A percentile compares a stretch with the other conserved stretches of the same genome.
Evolutionary conservation across 1,284 basidiomycete species (phyloP).

Genomic region (Apiotrichum siamense): DNA sequence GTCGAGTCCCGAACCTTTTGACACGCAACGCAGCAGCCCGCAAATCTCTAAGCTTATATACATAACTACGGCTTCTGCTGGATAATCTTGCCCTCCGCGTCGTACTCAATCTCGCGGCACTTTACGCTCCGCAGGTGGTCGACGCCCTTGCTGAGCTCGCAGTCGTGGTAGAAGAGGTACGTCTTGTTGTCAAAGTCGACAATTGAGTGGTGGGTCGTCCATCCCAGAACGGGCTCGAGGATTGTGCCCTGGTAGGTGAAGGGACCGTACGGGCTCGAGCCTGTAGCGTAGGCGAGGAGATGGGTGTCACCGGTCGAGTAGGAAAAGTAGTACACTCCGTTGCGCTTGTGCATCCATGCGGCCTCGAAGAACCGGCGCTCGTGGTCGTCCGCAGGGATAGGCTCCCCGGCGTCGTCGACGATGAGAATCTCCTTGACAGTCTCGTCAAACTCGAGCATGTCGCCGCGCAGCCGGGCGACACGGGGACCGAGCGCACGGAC

Average conservation of each 20-base stretch:
- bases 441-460: slow-evolving; percentile 31
- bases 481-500: slow-evolving; percentile 26
- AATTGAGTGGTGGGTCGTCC: slow-evolving; percentile 39
- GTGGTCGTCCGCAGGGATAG: slow-evolving; percentile 31
- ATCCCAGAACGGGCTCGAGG: slow-evolving; percentile 33
- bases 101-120: slow-evolving; percentile 29
- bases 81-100: slow-evolving; percentile 16
- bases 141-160: slow-evolving; percentile 31
- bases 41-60: no score
- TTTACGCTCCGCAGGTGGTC: slow-evolving; percentile 33
- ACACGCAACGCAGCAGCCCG: no score
- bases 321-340: slow-evolving; percentile 35
- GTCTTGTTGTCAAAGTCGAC: slow-evolving; percentile 30
- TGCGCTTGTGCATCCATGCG: slow-evolving; percentile 36
- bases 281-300: slow-evolving; percentile 30
- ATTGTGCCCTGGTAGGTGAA: slow-evolving; percentile 34
- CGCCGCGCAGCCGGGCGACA: slow-evolving; percentile 24
- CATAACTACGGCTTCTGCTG: slow-evolving; percentile 7
- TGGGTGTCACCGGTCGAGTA: slow-evolving; percentile 41
- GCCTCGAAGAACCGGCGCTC: slow-evolving; percentile 41
- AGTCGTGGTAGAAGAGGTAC: slow-evolving; percentile 40
- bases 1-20: no score
- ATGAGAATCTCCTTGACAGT: slow-evolving; percentile 25
- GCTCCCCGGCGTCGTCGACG: slow-evolving; percentile 22
- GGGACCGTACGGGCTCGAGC: slow-evolving; percentile 27